phyloP scores from a whole-genome alignment of 257 asterid genomes.

The Voacanga thouarsii region DNA sequence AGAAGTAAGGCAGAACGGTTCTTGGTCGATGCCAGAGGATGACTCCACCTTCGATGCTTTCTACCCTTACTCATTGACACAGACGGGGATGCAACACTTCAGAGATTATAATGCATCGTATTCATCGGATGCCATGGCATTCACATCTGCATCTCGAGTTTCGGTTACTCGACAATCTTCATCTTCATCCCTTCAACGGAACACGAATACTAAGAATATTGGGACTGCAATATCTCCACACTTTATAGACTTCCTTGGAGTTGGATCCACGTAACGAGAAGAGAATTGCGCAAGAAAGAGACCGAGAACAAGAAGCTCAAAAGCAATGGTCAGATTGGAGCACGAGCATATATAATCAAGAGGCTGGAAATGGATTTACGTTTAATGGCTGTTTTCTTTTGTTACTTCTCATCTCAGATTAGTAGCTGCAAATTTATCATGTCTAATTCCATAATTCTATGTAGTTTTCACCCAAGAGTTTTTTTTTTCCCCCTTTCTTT shows the following conservation, averaged over 20 bases:
- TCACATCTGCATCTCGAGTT: neutral
- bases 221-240: neutral
- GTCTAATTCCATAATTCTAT: no score
- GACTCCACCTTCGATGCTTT: neutral
- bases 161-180: neutral
- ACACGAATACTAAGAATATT: neutral
- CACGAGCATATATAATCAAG: no score
- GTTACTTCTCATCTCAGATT: no score
- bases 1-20: neutral
- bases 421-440: no score
- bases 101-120: neutral
- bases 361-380: no score
- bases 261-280: neutral
- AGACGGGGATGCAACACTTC: neutral
- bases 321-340: no score
- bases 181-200: neutral
- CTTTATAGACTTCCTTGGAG: conserved; percentile 5
- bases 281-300: no score
- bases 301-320: no score
- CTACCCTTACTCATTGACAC: neutral
- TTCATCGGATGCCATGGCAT: neutral
- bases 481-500: no score
- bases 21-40: neutral
- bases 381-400: no score
- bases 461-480: no score